Percentiles rank a stretch among this genome's conserved stretches.
These are phyloP conservation scores for Aureobasidium lini DNA, from an alignment of 2,329 filamentous ascomycete genomes.

Conservation along the genomic window DNA sequence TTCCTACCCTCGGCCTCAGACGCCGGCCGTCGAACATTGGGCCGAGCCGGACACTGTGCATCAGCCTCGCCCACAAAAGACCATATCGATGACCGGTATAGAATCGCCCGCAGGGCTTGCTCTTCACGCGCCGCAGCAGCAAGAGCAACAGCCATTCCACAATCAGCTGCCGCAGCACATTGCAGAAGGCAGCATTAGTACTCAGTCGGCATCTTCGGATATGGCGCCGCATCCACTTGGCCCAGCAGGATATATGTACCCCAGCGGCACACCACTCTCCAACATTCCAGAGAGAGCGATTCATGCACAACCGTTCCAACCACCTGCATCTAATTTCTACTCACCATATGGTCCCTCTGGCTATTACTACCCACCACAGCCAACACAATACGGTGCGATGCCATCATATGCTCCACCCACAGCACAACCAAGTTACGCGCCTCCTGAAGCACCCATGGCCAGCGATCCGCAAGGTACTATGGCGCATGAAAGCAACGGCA, in stretches of 20 bases:
- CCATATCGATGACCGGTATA: constrained; percentile 86
- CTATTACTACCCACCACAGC: constrained; percentile 59
- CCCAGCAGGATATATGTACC: constrained; percentile 46
- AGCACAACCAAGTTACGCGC: constrained; percentile 26
- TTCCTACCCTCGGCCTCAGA: constrained; percentile 47
- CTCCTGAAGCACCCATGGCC: constrained; percentile 13
- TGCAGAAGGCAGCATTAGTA: constrained; percentile 31
- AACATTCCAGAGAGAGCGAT: constrained; percentile 91
- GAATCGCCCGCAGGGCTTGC: constrained; percentile 63
- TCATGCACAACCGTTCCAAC: constrained; percentile 84
- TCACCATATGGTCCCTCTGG: constrained; percentile 51
- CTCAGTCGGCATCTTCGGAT: constrained; percentile 44
- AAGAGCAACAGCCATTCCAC: constrained; percentile 81
- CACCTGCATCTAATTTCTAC: constrained; percentile 50
- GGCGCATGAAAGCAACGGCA: constrained; percentile 88
- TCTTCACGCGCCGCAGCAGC: constrained; percentile 53
- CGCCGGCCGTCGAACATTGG: constrained; percentile 53
- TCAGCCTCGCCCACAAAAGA: constrained; percentile 89
- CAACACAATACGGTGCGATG: constrained; percentile 8
- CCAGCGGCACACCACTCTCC: constrained; percentile 71
- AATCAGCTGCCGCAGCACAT: constrained; percentile 83
- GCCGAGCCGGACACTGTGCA: constrained; percentile 67
- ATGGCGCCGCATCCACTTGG: constrained; percentile 43
- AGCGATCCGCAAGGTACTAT: constrained; percentile 45
- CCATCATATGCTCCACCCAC: constrained; percentile 28